phyloP scores from a whole-genome alignment of 345 rosid species.

The Clausena lansium region DNA sequence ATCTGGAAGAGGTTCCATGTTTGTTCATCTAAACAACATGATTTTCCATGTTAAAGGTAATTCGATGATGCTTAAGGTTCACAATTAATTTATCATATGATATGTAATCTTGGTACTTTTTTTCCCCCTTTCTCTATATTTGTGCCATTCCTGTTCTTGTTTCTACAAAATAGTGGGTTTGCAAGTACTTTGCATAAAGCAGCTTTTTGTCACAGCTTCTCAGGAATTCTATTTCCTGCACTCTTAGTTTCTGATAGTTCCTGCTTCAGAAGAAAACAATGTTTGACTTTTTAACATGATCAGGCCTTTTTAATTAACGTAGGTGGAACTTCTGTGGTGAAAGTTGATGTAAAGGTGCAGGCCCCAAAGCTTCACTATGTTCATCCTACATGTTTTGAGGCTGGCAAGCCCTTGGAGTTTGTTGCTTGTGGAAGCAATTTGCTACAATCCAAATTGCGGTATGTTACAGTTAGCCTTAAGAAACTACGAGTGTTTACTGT shows the following conservation, averaged over 20 bases:
- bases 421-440: slow-evolving; percentile 85
- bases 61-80: slow-evolving; percentile 2
- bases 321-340: slow-evolving; percentile 67
- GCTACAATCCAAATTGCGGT: slow-evolving; percentile 73
- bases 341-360: slow-evolving; percentile 48
- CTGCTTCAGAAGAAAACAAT: background rate
- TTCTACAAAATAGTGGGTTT: background rate
- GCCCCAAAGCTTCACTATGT: slow-evolving; percentile 85
- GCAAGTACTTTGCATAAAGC: background rate
- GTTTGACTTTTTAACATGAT: slow-evolving; percentile 8
- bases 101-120: slow-evolving; percentile 2
- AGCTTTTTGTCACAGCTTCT: background rate
- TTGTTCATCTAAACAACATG: slow-evolving; percentile 64
- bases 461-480: slow-evolving; percentile 22
- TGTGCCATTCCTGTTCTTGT: background rate
- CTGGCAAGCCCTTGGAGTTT: slow-evolving; percentile 86
- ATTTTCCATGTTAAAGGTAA: slow-evolving; percentile 70
- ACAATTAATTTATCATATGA: background rate
- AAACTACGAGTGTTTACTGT: background rate
- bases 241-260: background rate
- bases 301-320: slow-evolving; percentile 8
- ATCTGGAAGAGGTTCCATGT: slow-evolving; percentile 68
- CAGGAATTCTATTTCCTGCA: background rate
- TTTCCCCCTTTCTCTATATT: background rate
- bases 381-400: slow-evolving; percentile 86